phyloP scores from a whole-genome alignment of 2,329 filamentous ascomycete species.

The Teratosphaeria viscida region DNA sequence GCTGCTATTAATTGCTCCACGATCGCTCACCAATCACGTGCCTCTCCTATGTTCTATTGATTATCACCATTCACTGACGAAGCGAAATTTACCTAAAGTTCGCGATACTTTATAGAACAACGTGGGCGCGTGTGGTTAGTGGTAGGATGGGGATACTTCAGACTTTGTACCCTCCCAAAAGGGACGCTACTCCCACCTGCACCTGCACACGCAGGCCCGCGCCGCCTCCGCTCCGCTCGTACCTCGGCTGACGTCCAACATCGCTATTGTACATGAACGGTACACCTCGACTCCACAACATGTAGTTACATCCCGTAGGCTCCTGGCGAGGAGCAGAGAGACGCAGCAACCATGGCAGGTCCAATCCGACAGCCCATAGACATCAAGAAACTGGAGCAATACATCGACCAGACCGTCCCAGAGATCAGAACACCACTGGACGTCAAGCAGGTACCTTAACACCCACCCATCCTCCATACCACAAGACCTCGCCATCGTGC shows the following conservation, averaged over 20 bases:
- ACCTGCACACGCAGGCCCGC: no score
- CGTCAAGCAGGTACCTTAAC: slow-evolving; percentile 64
- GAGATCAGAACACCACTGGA: slow-evolving; percentile 73
- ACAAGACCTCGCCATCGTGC: neutral
- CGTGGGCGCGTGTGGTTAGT: no score
- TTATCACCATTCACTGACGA: no score
- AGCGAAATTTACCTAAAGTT: no score
- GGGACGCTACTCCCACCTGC: no score
- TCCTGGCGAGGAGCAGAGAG: neutral
- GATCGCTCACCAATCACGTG: no score
- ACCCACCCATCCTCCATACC: neutral
- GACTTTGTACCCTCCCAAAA: no score
- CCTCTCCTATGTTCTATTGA: no score
- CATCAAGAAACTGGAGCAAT: slow-evolving; percentile 64
- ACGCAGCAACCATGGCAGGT: slow-evolving; percentile 57
- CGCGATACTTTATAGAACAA: no score
- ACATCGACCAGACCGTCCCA: slow-evolving; percentile 68
- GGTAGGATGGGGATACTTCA: no score
- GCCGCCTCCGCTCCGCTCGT: neutral
- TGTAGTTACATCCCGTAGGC: neutral
- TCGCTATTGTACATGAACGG: neutral
- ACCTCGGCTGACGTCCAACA: neutral
- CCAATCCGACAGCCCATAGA: slow-evolving; percentile 85
- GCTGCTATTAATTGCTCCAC: no score
- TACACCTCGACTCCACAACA: neutral